Base-by-base conservation (phyloP, 257 asterid species). In the Solanum tarapatanum region DNA sequence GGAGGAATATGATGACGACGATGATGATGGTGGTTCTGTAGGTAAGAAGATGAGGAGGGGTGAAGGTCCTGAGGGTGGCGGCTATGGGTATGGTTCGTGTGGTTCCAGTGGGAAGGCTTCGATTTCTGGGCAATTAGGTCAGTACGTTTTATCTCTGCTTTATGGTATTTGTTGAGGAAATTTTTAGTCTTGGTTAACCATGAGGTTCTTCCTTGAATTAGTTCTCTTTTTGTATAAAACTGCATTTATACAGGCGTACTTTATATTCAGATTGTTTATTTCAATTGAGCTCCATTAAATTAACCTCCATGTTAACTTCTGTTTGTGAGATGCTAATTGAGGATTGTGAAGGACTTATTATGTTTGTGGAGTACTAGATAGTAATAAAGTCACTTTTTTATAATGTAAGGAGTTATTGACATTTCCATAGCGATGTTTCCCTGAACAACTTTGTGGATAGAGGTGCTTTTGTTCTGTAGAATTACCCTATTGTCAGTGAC, bases 1-100 rank as follows among this genome's bases (percentile, higher is more conserved):
- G 90, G 95, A 92, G n/a, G 99, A 94, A 89, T 90, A 87, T 66
- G 93, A 95, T 55, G 95, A 92, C 37, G 94, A 88, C 24, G 97
- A 87, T 23, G 94, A 89, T 62, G 95, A 89, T 62, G 97, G 92
- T 72, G 95, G 88, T 23, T 91, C 88, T 8, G 94, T 90, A 45
- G 88, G 91, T 32, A 94, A 92, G 91, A 92, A 93, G 73, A 83
- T 82, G 88, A 89, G 95, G 89, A 87, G 98, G 89, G 89, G 87
- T 8, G 95, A 92, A 69, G 92, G 94, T 0, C 90, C 77, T 16
- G 96, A 93, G 88, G 98, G 88, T 32, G 89, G 92, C 87, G 97
- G 92, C 3, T 94, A 93, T 90, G 95, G 95, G 37, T 93, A 92
- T 89, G 96, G 92, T 89, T 93, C 94, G 0, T 92, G 93, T 23